Conservation (phyloP, 192 early-diverging fungal genomes). For the Linnemannia exigua region DNA sequence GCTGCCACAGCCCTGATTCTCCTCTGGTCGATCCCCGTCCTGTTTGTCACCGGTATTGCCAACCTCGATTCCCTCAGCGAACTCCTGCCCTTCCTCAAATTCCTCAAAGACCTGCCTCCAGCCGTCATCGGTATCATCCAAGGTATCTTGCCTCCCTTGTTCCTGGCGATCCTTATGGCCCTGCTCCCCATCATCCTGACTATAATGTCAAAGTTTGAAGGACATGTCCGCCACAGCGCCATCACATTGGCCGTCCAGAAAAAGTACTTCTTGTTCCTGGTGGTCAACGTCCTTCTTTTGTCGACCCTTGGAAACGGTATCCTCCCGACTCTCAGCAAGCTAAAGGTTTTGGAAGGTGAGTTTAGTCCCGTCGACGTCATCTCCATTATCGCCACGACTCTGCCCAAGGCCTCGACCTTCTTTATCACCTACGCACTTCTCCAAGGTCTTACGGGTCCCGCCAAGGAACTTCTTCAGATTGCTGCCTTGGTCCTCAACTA, state of each 20-base stretch:
- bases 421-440: conserved; percentile 91
- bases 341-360: not conserved
- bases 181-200: conserved; percentile 78
- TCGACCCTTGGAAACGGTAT: conserved; percentile 80
- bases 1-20: conserved; percentile 71
- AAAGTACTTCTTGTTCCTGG: conserved; percentile 85
- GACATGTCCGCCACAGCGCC: conserved; percentile 29
- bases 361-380: conserved; percentile 53
- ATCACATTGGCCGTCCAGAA: conserved; percentile 43
- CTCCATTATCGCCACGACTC: conserved; percentile 62
- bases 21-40: conserved; percentile 78
- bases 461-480: conserved; percentile 78
- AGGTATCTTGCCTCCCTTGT: conserved; percentile 84
- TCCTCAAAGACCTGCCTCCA: conserved; percentile 51
- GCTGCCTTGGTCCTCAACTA: conserved; percentile 75
- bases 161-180: conserved; percentile 79
- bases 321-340: conserved; percentile 31
- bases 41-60: conserved; percentile 45
- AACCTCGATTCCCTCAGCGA: conserved; percentile 17
- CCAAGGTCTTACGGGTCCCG: conserved; percentile 69
- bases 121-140: conserved; percentile 61
- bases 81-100: conserved; percentile 27
- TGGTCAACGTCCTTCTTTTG: conserved; percentile 86
- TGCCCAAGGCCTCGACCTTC: conserved; percentile 85
- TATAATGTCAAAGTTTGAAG: conserved; percentile 54